Evolutionary conservation across 2,329 filamentous ascomycete genomes (phyloP), one percentile per base, ranked within the genome.

Genomic region (Aspergillus sp.): DNA sequence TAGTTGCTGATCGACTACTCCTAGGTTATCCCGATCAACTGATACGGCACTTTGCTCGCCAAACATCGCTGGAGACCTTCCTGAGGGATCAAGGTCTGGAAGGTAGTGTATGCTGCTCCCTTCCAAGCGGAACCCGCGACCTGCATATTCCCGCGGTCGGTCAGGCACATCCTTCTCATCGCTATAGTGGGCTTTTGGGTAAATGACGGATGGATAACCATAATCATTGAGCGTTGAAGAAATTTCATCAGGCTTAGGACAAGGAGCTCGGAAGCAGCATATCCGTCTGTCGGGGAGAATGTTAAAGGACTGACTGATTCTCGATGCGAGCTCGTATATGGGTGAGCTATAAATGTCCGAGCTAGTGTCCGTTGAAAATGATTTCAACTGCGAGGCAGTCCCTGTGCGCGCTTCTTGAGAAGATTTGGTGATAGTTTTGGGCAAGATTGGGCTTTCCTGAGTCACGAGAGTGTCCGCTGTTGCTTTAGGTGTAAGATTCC

Each of bases 171-270:
- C 93, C 44, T 76, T 77, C 52, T 94, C 88, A 23, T 87, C 77
- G 57, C 90, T 87, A 63, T 95, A 97, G 60, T 85, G 90, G 0
- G 90, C 84, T 61, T 90, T 84, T 65, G 90, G 87, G 54, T 95
- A 94, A 43, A 96, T 78, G 12, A 86, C 78, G 49, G 84, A 75
- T 0, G 86, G 85, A 7, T 83, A 69, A 10, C 76, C 76, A 49
- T 75, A 67, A n/a, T 74, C 53, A 63, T 55, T 67, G 64, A 89
- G 76, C 0, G 82, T 85, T 1, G 71, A 70, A 2, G 71, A 61
- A 1, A 89, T 72, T 56, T 74, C 77, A 41, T 30, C 72, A 53
- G 41, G 35, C 7, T 49, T 52, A 10, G 70, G 69, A 19, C 60
- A 55, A 5, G 57, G 35, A 27, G 45, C 47, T 38, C 52, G 53